Base-by-base conservation (phyloP, 371 early-diverging fungal genomes). In the Homolaphlyctis polyrhiza region DNA sequence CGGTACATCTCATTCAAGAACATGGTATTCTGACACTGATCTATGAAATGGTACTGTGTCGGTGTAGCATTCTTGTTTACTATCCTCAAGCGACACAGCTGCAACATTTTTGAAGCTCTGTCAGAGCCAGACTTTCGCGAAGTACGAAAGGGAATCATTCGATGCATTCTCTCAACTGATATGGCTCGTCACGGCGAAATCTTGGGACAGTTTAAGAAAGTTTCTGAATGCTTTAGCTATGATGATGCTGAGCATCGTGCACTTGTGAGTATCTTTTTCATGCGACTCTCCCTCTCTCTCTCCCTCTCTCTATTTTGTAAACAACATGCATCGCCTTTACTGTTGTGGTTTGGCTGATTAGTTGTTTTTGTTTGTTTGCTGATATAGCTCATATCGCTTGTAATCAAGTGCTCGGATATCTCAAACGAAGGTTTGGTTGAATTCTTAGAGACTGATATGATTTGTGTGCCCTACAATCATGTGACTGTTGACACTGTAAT, bases 401-500 rank as follows among this genome's bases (percentile, higher is more conserved):
- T 80, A 35, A 63, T 79, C 47, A 80, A 80, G 62, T 80, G 80
- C 61, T 54, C 79, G n/a, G 80, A 80, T 55, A 74, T 80, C 25
- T 69, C 70, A 5, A 80, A 76, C 50, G 80, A 80, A 68, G 73
- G 66, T 64, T n/a, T n/a, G n/a, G 39, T 32, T 29, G 1, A 27
- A 32, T 16, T 23, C 21, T 61, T 14, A 8, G 23, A 65, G 62
- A 66, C 23, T 0, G 65, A 52, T 51, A 32, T 66, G n/a, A 1
- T 23, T 65, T 66, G 2, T 6, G 2, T n/a, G n/a, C n/a, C n/a
- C n/a, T n/a, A n/a, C n/a, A n/a, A n/a, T n/a, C n/a, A n/a, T 33
- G 16, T 45, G 45, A 45, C 45, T 45, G 16, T 16, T 45, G 23
- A n/a, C 21, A 30, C 18, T 32, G 30, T 25, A 57, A 65, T 6